phyloP scores from a whole-genome alignment of 2,329 filamentous ascomycete genomes.

The Verticillium dahliae region DNA sequence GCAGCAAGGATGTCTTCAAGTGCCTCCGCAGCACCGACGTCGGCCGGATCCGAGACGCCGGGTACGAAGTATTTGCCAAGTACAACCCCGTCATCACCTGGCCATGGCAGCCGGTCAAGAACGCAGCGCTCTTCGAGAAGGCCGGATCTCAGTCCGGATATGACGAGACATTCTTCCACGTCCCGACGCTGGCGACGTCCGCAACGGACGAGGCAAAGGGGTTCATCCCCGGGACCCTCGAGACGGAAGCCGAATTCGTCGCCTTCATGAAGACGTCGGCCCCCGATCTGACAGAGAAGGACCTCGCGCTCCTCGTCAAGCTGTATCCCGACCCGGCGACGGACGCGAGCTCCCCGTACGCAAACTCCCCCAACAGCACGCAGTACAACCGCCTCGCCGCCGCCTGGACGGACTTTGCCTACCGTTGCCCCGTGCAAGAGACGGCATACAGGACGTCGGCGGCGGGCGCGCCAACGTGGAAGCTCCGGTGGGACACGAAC shows the following conservation, averaged over 20 bases:
- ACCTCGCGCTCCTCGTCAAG: conserved; percentile 18
- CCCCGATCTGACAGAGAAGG: conserved; percentile 18
- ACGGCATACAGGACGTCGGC: conserved; percentile 30
- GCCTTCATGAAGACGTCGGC: conserved; percentile 27
- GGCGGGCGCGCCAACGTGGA: conserved; percentile 27
- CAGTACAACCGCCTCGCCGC: conserved; percentile 37
- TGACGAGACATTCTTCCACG: conserved; percentile 27
- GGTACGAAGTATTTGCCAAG: conserved; percentile 28
- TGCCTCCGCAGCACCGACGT: conserved; percentile 31
- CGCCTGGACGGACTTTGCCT: conserved; percentile 36
- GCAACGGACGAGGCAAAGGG: conserved; percentile 29
- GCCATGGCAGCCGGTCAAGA: conserved; percentile 41
- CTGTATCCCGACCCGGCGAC: conserved; percentile 28
- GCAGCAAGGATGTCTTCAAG: conserved; percentile 23
- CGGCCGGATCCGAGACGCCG: conserved; percentile 27
- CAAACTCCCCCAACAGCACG: conserved; percentile 28
- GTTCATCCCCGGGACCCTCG: conserved; percentile 21
- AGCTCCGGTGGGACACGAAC: conserved; percentile 29
- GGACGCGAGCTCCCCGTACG: conserved; percentile 23
- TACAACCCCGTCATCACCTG: conserved; percentile 33
- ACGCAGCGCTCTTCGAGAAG: conserved; percentile 37
- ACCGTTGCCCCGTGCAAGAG: conserved; percentile 35
- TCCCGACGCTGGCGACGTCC: conserved; percentile 27
- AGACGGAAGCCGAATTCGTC: conserved; percentile 28
- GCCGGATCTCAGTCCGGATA: conserved; percentile 31